A percentile compares a stretch with the other conserved stretches of the same genome.
Evolutionary conservation across 495 filamentous ascomycete species (phyloP).

Genomic region (Xylaria acuta): DNA sequence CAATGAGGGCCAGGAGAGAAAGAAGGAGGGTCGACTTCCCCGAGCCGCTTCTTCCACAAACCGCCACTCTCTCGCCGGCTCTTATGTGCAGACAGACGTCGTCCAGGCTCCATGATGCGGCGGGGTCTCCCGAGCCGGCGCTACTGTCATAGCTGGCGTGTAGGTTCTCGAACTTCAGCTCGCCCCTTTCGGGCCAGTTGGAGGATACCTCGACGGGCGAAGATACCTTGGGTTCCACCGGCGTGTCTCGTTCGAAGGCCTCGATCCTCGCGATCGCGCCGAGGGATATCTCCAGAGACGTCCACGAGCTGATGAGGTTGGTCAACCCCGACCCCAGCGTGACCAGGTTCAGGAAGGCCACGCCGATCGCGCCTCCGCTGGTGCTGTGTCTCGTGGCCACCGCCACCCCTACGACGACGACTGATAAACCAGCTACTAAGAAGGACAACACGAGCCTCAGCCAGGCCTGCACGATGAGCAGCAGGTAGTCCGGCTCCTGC

Average conservation of each 20-base stretch:
- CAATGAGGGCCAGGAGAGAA: conserved; percentile 45
- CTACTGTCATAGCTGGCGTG: conserved; percentile 27
- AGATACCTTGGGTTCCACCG: conserved; percentile 37
- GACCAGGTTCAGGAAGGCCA: conserved; percentile 39
- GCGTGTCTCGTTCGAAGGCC: conserved; percentile 46
- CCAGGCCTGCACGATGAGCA: conserved; percentile 51
- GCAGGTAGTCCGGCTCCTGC: conserved; percentile 50
- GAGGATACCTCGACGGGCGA: conserved; percentile 28
- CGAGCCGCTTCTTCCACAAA: conserved; percentile 46
- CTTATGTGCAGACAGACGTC: conserved; percentile 42
- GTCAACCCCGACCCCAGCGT: conserved; percentile 38
- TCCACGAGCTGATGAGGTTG: conserved; percentile 51
- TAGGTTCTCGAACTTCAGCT: conserved; percentile 44
- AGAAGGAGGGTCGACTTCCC: conserved; percentile 50
- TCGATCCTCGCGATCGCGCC: conserved; percentile 57
- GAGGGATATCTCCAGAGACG: conserved; percentile 57
- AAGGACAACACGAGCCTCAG: conserved; percentile 45
- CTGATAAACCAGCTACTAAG: conserved; percentile 41
- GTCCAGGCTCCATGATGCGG: conserved; percentile 34
- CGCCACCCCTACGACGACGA: conserved; percentile 40
- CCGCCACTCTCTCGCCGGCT: conserved; percentile 43
- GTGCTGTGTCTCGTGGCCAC: conserved; percentile 25
- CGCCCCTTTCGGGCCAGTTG: conserved; percentile 45
- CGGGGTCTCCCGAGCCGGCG: conserved; percentile 12
- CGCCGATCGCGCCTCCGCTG: conserved; percentile 36